Base-by-base conservation (phyloP, 2,329 filamentous ascomycete genomes). In the Emmonsiellopsis sp. region DNA sequence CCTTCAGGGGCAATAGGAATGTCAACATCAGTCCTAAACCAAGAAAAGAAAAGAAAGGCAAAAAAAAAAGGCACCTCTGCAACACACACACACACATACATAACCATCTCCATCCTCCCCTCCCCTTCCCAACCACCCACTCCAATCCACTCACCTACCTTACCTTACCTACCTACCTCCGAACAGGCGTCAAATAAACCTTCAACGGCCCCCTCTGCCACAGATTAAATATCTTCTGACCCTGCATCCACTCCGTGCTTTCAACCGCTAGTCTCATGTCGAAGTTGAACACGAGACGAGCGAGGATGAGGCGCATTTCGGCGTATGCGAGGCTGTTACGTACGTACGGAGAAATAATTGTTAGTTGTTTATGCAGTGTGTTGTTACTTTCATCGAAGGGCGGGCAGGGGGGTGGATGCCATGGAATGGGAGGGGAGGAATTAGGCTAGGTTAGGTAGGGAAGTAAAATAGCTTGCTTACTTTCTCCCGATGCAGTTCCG, bases 401-500 rank as follows among this genome's bases (percentile, higher is more conserved):
- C 5, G 20, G 20, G 3, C 3, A 47, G 31, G 10, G 7, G 16
- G 20, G 16, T 20, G 20, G 20, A 31, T n/a, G 42, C 11, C 11
- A 26, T 45, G n/a, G n/a, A 31, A 44, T 7, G 42, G 2, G 42
- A 2, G 9, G 2, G 11, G 11, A 49, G 20, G 20, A 5, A 5
- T 26, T 26, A 26, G 5, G 20, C 5, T 26, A 26, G 3, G 20
- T 26, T 26, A 26, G 20, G 20, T 26, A 26, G 5, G 11, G 70
- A 60, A 15, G 74, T 64, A 6, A 10, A 7, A 20, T 9, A 4
- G 2, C 6, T 50, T 20, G 66, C 74, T 63, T 63, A 76, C 74
- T 78, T 78, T 55, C 68, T 68, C 1, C 77, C 78, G 26, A 80
- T 67, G 54, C 77, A 80, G 45, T 78, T 76, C 2, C 77, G 65